Conservation (phyloP, 225 moss, liverwort and hornwort species). For the Thuidium tamariscinum region DNA sequence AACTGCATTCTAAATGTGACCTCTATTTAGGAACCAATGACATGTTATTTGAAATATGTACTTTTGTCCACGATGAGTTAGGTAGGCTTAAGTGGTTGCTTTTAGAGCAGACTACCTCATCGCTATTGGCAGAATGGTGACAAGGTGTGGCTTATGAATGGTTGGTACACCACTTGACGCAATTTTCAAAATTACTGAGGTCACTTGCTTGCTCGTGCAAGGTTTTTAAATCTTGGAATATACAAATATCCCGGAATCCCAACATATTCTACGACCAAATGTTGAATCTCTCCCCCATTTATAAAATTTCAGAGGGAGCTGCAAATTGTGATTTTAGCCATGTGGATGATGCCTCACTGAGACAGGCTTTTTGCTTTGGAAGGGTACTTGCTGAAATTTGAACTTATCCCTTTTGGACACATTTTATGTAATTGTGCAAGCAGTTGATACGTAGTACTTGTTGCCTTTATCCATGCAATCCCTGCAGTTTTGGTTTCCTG, state of each 20-base stretch:
- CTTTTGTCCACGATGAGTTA: too few species aligned
- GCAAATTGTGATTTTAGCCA: background rate
- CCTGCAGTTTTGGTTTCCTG: background rate
- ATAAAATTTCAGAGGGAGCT: accelerated
- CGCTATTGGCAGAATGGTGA: background rate
- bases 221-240: background rate
- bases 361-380: too few species aligned
- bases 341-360: background rate
- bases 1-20: too few species aligned
- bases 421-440: accelerated
- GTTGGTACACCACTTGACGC: background rate
- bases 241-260: accelerated
- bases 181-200: too few species aligned
- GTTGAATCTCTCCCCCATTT: background rate
- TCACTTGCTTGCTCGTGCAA: too few species aligned
- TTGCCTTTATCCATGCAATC: accelerated
- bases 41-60: too few species aligned
- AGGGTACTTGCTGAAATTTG: background rate
- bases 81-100: too few species aligned
- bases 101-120: too few species aligned
- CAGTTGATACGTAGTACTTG: background rate
- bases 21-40: too few species aligned
- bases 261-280: background rate
- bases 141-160: background rate
- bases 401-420: background rate